These are phyloP conservation scores for Pterocarpus santalinus DNA, from an alignment of 306 rosid species.

Conservation along the genomic window DNA sequence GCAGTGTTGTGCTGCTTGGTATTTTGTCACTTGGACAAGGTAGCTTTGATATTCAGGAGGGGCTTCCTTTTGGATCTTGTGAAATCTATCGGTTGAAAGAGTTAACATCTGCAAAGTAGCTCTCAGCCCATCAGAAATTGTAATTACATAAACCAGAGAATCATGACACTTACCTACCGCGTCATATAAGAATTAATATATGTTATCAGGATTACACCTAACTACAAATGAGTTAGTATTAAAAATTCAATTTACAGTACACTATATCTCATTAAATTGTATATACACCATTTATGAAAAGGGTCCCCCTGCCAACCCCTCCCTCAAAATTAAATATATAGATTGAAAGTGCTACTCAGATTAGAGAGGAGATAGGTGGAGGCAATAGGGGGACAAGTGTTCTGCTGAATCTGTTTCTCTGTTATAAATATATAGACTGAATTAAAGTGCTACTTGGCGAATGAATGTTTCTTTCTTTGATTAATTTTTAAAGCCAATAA, in stretches of 20 bases:
- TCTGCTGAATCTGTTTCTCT: too few species aligned
- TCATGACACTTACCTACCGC: background rate
- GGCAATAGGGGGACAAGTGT: background rate
- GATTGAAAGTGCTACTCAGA: background rate
- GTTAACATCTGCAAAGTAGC: constrained; percentile 81
- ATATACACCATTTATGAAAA: background rate
- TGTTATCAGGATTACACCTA: background rate
- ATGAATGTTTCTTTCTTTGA: background rate
- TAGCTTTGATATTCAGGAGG: constrained; percentile 81
- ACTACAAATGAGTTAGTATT: background rate
- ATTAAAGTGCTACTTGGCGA: too few species aligned
- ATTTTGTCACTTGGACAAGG: constrained; percentile 92
- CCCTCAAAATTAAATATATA: background rate
- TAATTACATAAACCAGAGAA: background rate
- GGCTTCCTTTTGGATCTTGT: constrained; percentile 83
- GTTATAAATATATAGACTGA: too few species aligned
- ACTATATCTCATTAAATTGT: background rate
- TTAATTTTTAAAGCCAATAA: background rate
- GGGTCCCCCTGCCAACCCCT: background rate
- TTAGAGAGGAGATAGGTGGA: background rate
- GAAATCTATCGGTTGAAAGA: constrained; percentile 86
- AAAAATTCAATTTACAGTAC: background rate
- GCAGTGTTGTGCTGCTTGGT: constrained; percentile 89
- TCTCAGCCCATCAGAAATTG: constrained; percentile 15
- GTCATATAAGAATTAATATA: background rate